Evolutionary conservation across 805 yeast species (phyloP).

Genomic region (Suhomyces sp.): DNA sequence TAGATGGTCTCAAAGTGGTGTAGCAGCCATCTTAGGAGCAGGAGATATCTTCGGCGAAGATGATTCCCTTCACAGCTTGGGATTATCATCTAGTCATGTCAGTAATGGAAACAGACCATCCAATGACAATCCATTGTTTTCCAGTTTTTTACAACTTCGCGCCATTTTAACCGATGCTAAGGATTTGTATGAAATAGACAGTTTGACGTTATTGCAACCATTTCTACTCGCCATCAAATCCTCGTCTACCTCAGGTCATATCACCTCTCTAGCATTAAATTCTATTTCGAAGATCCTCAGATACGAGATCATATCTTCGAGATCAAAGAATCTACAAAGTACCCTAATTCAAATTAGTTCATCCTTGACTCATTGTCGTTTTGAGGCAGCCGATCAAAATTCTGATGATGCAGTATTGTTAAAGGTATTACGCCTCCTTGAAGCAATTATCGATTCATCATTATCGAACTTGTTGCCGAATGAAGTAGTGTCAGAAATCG

Average conservation of each 20-base stretch:
- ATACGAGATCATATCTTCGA: conserved; percentile 60
- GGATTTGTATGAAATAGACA: conserved; percentile 57
- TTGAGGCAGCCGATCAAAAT: conserved; percentile 90
- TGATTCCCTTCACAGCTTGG: conserved; percentile 27
- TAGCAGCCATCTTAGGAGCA: conserved; percentile 81
- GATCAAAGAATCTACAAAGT: conserved; percentile 54
- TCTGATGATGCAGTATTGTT: conserved; percentile 89
- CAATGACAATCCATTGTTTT: conserved; percentile 57
- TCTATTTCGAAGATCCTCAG: conserved; percentile 73
- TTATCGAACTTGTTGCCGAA: conserved; percentile 70
- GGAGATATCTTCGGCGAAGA: conserved; percentile 49
- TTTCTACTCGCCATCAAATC: conserved; percentile 81
- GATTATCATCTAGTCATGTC: conserved; percentile 15
- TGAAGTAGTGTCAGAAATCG: conserved; percentile 80
- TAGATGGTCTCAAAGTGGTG: conserved; percentile 72
- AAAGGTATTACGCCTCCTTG: conserved; percentile 76
- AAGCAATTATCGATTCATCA: conserved; percentile 60
- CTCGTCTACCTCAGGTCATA: conserved; percentile 79
- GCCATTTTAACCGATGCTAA: conserved; percentile 61
- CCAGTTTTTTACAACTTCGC: conserved; percentile 78
- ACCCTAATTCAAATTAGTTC: conserved; percentile 66
- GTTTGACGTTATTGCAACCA: conserved; percentile 78
- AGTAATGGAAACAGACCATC: conserved; percentile 25
- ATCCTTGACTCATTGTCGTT: conserved; percentile 88
- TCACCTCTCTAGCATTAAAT: conserved; percentile 77